phyloP scores from a whole-genome alignment of 495 filamentous ascomycete species.

The Chaetomium cochliodes region DNA sequence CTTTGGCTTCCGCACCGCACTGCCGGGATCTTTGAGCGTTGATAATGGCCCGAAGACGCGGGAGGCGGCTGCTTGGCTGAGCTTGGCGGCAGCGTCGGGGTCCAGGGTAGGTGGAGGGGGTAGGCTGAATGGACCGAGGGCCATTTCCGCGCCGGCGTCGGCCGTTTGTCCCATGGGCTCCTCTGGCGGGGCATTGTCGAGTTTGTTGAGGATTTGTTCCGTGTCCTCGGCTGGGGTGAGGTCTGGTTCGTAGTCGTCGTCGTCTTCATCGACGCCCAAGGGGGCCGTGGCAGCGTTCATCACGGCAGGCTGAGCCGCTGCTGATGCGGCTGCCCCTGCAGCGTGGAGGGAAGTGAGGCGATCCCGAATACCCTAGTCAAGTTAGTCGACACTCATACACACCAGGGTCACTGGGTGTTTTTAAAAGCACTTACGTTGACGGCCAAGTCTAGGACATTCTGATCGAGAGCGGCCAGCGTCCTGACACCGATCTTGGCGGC shows the following conservation, averaged over 20 bases:
- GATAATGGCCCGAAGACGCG: slow-evolving; percentile 76
- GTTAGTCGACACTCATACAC: slow-evolving; percentile 24
- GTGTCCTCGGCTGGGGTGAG: slow-evolving; percentile 69
- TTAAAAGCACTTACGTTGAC: slow-evolving; percentile 52
- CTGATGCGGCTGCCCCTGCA: slow-evolving; percentile 22
- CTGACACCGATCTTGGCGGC: slow-evolving; percentile 74
- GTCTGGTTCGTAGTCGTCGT: slow-evolving; percentile 88
- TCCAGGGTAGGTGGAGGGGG: slow-evolving; percentile 73
- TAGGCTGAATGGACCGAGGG: slow-evolving; percentile 66
- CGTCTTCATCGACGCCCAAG: slow-evolving; percentile 61
- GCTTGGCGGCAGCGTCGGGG: slow-evolving; percentile 62
- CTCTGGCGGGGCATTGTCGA: slow-evolving; percentile 63
- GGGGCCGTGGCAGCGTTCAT: slow-evolving; percentile 50
- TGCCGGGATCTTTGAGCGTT: slow-evolving; percentile 55
- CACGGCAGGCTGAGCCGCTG: slow-evolving; percentile 37
- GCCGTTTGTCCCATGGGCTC: slow-evolving; percentile 32
- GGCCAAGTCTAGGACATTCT: slow-evolving; percentile 62
- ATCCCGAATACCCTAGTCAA: slow-evolving; percentile 38
- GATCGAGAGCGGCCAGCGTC: slow-evolving; percentile 63
- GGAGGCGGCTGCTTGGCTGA: slow-evolving; percentile 65
- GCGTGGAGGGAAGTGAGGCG: slow-evolving; percentile 39
- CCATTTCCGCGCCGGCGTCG: slow-evolving; percentile 45
- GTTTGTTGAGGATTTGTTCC: slow-evolving; percentile 69
- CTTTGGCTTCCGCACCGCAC: slow-evolving; percentile 51
- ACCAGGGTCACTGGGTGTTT: neutral